Evolutionary conservation across 2,329 filamentous ascomycete genomes (phyloP), one percentile per base, ranked within the genome.

Genomic region (Neofusicoccum sp.): DNA sequence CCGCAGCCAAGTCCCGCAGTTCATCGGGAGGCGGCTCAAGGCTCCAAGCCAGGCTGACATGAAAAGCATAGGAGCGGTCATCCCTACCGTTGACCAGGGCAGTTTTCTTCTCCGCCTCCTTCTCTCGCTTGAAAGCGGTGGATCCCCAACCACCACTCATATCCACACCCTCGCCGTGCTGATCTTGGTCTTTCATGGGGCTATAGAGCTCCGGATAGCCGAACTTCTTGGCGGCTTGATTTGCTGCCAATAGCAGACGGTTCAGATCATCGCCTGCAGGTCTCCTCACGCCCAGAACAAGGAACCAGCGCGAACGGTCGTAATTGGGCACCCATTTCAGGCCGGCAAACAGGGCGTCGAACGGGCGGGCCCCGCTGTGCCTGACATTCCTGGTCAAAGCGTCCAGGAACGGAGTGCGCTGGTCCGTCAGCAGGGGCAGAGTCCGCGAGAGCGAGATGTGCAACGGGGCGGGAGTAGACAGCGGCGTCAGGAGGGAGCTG

Each of bases 381-480:
- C 65, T 64, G 59, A 70, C 53, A 62, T 51, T 73, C 62, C 60
- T 89, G 66, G 7, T 72, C 4, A 96, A 72, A 0, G 75, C 73
- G 4, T 82, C 75, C 4, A 89, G 77, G 70, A 96, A 97, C 0
- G 65, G 67, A 30, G 88, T 85, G 66, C 90, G 91, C 64, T 88
- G 82, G n/a, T 86, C 81, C 0, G 90, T 92, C 49, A 80, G 79
- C 33, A 99, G 84, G 11, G 87, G 83, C 54, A 98, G 78, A 0
- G 95, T 89, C 5, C 91, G 84, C 6, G 95, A 98, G 6, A 99
- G 82, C 66, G 92, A 96, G 69, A 99, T 87, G 75, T 99, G 95
- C 48, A 99, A 81, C 3, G 93, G 93, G 53, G 91, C 79, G 4
- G 89, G 87, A 5, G 51, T 54, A 24, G 66, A 60, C 14, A 71